Evolutionary conservation across 352 stramenopile genomes (phyloP), one percentile per base, ranked within the genome.

Genomic region (Elongisporangium prolatum): DNA sequence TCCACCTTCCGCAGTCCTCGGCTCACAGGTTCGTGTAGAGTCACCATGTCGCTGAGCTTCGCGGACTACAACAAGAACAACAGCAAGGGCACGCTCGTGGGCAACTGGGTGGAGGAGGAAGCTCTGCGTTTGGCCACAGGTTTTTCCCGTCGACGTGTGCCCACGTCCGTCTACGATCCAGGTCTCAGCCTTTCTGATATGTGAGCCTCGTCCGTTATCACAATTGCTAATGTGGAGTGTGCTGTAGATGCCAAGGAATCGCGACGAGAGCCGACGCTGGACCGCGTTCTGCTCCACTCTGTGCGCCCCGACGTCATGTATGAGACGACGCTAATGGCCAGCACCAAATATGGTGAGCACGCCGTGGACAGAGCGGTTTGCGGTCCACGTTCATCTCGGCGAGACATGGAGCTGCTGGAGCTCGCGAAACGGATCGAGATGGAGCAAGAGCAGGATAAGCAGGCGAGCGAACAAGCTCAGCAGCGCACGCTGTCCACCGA

Each of bases 41-140:
- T n/a, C 6, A 6, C 52, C 17, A 54, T 54, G 48, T 28, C 28
- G 55, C 55, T 61, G 10, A 84, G 86, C 75, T 82, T 79, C 50
- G 60, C 74, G 4, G 65, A 65, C 24, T 93, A 93, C 75, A 94
- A 94, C 77, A 89, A 90, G 63, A 90, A 81, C 65, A 91, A 95
- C 60, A 69, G 63, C 52, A 87, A 89, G 51, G 78, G 75, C 14
- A 75, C 81, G 49, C 70, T 95, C 18, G 72, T 92, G 20, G 85
- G 85, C 20, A 95, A 95, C 61, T 95, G 85, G 85, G 80, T 95
- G 50, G 83, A 95, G 37, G 85, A 95, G 56, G 73, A 90, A 20
- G 85, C 83, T 2, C 66, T 95, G 40, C 77, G 80, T 9, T 52
- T 66, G 4, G 60, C 54, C 37, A 95, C 85, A 8, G 85, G 83